Evolutionary conservation across 2,329 filamentous ascomycete genomes (phyloP).

Genomic region (Pestalotiopsis sp.): DNA sequence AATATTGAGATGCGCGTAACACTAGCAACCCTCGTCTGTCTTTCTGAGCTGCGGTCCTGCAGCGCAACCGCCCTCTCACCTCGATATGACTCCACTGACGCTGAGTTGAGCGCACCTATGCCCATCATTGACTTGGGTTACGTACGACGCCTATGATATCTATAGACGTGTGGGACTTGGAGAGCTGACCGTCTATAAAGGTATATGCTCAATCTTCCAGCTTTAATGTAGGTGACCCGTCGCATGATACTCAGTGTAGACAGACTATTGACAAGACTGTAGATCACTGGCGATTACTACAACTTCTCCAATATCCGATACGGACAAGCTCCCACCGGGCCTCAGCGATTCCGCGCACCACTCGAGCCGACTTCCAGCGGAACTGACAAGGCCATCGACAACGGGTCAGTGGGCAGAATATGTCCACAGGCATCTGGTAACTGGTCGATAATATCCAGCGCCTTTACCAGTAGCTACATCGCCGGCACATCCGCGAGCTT

Average conservation of each 20-base stretch:
- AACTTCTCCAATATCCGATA: constrained; percentile 1
- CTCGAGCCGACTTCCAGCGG: background rate
- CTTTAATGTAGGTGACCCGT: background rate
- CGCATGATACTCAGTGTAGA: background rate
- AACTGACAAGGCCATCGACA: background rate
- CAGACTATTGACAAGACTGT: background rate
- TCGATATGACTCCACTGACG: background rate
- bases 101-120: background rate
- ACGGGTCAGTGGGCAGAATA: background rate
- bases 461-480: background rate
- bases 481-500: background rate
- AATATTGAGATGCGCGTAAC: background rate
- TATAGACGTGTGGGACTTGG: background rate
- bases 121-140: background rate
- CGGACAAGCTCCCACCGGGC: background rate
- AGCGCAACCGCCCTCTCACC: background rate
- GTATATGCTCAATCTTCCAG: background rate
- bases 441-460: background rate
- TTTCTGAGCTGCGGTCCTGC: background rate
- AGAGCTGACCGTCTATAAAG: background rate
- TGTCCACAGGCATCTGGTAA: background rate
- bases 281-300: background rate
- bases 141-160: background rate
- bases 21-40: background rate
- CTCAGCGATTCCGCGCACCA: background rate